phyloP scores from a whole-genome alignment of 2,329 filamentous ascomycete species.

The Tolypocladium endophyticum region DNA sequence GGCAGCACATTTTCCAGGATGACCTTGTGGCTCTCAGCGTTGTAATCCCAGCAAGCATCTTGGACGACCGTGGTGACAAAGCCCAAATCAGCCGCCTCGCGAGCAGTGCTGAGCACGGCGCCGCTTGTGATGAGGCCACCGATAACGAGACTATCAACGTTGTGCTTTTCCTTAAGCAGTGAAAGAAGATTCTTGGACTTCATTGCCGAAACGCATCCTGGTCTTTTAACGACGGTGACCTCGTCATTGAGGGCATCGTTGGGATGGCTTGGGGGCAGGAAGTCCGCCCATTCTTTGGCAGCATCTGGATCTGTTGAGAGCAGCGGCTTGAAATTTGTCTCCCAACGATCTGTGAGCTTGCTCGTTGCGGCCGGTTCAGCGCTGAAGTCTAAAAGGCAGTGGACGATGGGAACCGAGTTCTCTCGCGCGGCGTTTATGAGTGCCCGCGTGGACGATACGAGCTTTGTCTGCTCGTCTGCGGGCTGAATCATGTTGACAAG shows the following conservation, averaged over 20 bases:
- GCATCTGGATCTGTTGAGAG: constrained; percentile 1
- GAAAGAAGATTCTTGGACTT: neutral
- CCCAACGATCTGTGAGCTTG: constrained; percentile 4
- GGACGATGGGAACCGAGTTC: constrained; percentile 1
- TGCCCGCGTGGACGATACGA: constrained; percentile 2
- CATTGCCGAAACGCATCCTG: constrained; percentile 5
- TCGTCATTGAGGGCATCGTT: neutral
- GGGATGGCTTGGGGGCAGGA: neutral
- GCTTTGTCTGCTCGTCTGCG: neutral
- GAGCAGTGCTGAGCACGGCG: constrained; percentile 6
- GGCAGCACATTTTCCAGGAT: constrained; percentile 1
- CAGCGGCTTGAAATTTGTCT: constrained; percentile 2
- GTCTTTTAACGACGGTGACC: neutral
- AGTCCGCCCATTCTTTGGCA: neutral
- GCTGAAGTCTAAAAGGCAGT: constrained; percentile 5
- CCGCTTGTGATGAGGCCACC: constrained; percentile 6
- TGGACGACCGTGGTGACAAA: constrained; percentile 6
- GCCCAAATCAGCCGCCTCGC: constrained; percentile 7
- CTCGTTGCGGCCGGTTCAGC: constrained; percentile 1
- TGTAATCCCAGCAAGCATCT: constrained; percentile 5
- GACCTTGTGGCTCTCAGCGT: constrained; percentile 1
- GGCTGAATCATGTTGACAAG: constrained; percentile 5
- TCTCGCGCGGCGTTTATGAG: constrained; percentile 4
- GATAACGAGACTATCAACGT: constrained; percentile 3
- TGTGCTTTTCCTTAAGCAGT: constrained; percentile 2